These are phyloP conservation scores for Panellus pusillus DNA, from an alignment of 768 basidiomycete species.

Conservation along the genomic window DNA sequence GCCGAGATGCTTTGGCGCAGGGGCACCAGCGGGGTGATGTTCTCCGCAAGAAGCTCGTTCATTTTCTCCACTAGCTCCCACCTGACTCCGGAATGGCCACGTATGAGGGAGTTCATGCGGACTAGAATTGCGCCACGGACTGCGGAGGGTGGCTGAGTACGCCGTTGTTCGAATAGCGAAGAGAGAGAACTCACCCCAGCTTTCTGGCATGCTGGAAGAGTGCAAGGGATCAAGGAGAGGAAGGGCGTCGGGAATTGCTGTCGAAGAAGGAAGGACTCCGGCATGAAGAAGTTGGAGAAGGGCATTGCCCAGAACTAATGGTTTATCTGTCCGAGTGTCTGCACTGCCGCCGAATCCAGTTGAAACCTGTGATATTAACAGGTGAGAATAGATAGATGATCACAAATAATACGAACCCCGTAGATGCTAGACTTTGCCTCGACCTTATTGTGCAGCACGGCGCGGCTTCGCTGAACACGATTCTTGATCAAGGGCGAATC, in stretches of 20 bases:
- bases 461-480: slow-evolving; percentile 62
- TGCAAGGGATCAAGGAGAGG: slow-evolving; percentile 72
- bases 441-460: slow-evolving; percentile 67
- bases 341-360: slow-evolving; percentile 88
- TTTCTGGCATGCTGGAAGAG: slow-evolving; percentile 75
- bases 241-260: slow-evolving; percentile 48
- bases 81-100: slow-evolving; percentile 85
- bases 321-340: slow-evolving; percentile 77
- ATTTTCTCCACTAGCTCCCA: slow-evolving; percentile 81
- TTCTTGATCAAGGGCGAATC: slow-evolving; percentile 45
- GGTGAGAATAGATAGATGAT: not conserved
- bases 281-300: slow-evolving; percentile 83
- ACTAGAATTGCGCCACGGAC: slow-evolving; percentile 85
- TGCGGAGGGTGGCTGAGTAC: not conserved
- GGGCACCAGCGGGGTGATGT: slow-evolving; percentile 79
- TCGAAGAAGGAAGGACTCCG: slow-evolving; percentile 69
- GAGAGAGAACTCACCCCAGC: slow-evolving; percentile 46
- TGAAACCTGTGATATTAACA: slow-evolving; percentile 74
- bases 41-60: slow-evolving; percentile 65
- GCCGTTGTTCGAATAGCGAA: not conserved
- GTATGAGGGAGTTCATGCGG: slow-evolving; percentile 86
- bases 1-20: slow-evolving; percentile 83
- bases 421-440: slow-evolving; percentile 71
- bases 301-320: slow-evolving; percentile 73
- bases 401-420: slow-evolving; percentile 50